Conservation (phyloP, 805 yeast species). For the Yarrowia alimentaria region DNA sequence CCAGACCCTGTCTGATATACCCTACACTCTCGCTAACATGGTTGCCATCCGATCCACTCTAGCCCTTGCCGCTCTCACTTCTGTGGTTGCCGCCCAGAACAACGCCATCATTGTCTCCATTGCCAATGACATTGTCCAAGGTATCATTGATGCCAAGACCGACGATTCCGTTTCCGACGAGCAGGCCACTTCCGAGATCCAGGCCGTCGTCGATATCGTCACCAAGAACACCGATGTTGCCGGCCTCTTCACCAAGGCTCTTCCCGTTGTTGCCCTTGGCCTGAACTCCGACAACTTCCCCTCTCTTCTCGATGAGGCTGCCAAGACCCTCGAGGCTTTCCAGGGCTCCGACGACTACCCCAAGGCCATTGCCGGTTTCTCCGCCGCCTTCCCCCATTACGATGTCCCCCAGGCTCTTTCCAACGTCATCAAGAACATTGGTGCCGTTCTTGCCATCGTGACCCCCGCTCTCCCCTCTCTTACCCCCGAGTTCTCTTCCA, state of each 20-base stretch:
- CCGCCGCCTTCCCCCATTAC: slow-evolving; percentile 16
- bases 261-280: slow-evolving; percentile 9
- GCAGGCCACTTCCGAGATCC: slow-evolving; percentile 16
- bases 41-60: slow-evolving; percentile 27
- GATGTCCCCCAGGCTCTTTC: slow-evolving; percentile 19
- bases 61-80: slow-evolving; percentile 21
- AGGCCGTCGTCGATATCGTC: slow-evolving; percentile 16
- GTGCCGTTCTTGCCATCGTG: slow-evolving; percentile 7
- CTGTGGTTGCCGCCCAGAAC: not conserved
- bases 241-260: slow-evolving; percentile 8
- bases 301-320: slow-evolving; percentile 17
- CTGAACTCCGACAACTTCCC: slow-evolving; percentile 9
- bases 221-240: slow-evolving; percentile 13
- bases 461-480: slow-evolving; percentile 19
- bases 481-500: slow-evolving; percentile 16
- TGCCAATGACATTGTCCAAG: slow-evolving; percentile 3
- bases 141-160: slow-evolving; percentile 15
- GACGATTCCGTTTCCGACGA: slow-evolving; percentile 21
- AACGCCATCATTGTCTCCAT: slow-evolving; percentile 18
- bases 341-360: slow-evolving; percentile 9
- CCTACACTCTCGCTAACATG: slow-evolving; percentile 22
- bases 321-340: slow-evolving; percentile 19
- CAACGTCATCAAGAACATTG: slow-evolving; percentile 18
- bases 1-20: slow-evolving; percentile 2
- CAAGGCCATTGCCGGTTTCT: slow-evolving; percentile 1